Evolutionary conservation across 305 asterid genomes (phyloP), one percentile per base, ranked within the genome.

Genomic region (Ilex paraguariensis): DNA sequence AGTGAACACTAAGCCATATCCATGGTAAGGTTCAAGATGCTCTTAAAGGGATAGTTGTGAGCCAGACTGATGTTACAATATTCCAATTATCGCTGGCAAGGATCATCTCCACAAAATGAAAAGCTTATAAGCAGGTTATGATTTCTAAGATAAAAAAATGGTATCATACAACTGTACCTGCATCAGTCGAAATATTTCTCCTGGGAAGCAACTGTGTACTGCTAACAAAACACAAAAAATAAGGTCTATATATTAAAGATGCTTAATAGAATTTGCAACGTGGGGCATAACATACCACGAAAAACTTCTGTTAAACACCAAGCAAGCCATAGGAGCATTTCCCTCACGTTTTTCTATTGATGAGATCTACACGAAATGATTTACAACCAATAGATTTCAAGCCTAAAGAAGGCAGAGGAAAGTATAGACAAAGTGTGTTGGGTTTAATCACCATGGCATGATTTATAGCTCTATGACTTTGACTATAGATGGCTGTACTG

Each of bases 171-270:
- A 44, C 39, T 82, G 76, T 71, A 91, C 98, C 95, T 80, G 95
- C 76, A 70, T 79, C 80, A 7, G 95, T 57, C 61, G 95, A 87
- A 79, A 83, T 87, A n/a, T 72, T 66, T 73, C 92, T 80, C 62
- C 59, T 69, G 39, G 46, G 61, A 64, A 61, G 78, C 69, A 61
- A 66, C 54, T 50, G 77, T 62, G 74, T 74, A 69, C 98, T 91
- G 83, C 56, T 64, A 75, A 59, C 63, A 66, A 49, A 40, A 32
- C 54, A 63, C 42, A 44, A 2, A 11, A 60, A 5, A 28, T 59
- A 14, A 66, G 58, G 3, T 49, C 62, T 36, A 31, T 49, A 12
- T 28, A 12, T 36, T 15, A 30, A 9, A 14, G 0, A 17, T 7
- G 39, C 30, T 54, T 31, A 45, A 10, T 12, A 66, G 15, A 5